phyloP scores from a whole-genome alignment of 1,139 yeast genomes.

The Magnusiomyces fungicola region DNA sequence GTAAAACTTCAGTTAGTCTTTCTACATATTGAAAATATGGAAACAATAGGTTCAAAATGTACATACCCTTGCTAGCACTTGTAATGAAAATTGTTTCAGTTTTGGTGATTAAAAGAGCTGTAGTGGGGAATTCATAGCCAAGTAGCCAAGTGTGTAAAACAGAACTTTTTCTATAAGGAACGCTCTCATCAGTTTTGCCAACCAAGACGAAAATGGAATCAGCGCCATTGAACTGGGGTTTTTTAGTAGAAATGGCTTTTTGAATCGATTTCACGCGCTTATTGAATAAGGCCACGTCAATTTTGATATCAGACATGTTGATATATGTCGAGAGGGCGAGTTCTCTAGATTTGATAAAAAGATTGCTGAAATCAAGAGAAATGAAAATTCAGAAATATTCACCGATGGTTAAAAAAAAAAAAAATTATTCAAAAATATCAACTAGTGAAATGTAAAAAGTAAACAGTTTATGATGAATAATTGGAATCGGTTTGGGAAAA shows the following conservation, averaged over 20 bases:
- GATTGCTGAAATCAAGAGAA: too few species aligned
- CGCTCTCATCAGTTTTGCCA: conserved; percentile 80
- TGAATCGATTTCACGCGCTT: conserved; percentile 40
- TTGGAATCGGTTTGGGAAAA: background rate
- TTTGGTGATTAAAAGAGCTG: conserved; percentile 60
- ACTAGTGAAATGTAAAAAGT: too few species aligned
- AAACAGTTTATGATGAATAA: background rate
- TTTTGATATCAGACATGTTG: conserved; percentile 27
- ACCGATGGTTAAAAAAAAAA: too few species aligned
- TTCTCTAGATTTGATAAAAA: background rate
- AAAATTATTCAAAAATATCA: background rate
- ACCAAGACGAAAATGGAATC: conserved; percentile 59
- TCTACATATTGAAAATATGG: too few species aligned
- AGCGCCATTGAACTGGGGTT: conserved; percentile 41
- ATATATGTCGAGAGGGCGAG: background rate
- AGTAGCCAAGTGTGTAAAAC: conserved; percentile 86
- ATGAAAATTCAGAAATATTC: background rate
- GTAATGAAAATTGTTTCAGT: conserved; percentile 63
- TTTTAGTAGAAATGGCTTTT: conserved; percentile 32
- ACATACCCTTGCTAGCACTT: conserved; percentile 56
- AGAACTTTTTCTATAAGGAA: conserved; percentile 86
- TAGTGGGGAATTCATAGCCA: conserved; percentile 93
- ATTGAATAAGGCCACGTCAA: conserved; percentile 41
- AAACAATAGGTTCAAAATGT: too few species aligned
- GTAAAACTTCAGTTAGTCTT: too few species aligned